Base-by-base conservation (phyloP, 2,329 filamentous ascomycete genomes). In the Fusarium nisikadoi region DNA sequence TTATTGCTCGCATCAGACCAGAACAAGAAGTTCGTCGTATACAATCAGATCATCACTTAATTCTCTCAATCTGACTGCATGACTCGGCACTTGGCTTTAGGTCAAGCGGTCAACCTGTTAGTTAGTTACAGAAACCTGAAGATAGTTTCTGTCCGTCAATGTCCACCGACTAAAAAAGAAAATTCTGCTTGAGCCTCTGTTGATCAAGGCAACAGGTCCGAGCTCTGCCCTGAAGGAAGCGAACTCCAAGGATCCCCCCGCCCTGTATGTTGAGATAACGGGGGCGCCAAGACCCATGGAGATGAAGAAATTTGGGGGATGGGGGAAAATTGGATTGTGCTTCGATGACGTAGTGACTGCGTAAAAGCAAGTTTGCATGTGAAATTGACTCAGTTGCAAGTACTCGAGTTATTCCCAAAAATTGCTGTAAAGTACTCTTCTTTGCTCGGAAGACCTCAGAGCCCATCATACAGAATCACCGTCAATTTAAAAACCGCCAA, bases 271-370 rank as follows among this genome's bases (percentile, higher is more conserved):
- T 62, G n/a, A 64, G 43, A 38, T 62, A 46, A 65, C 59, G 27
- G 41, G 56, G 56, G 52, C 54, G 60, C 67, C 70, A 65, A 56
- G 49, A 56, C 65, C 47, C 54, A 49, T 57, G 49, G 41, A 53
- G 49, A 68, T 49, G 52, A 25, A 59, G 55, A 64, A 50, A 53
- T 46, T 66, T 70, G 41, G 70, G 57, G 61, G 50, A 72, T 42
- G 47, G 52, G 62, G 55, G 55, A 45, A 52, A 68, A 54, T 35
- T 67, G 41, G 45, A 67, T 57, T 71, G 65, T 39, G 49, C 43
- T 68, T 71, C 49, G 68, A 72, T 72, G 70, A 72, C 70, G 70
- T 72, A 72, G 38, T 31, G n/a, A 29, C 29, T 49, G 60, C 25
- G 11, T 52, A 45, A 35, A 62, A 36, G 27, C 36, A 62, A 43